Evolutionary conservation across 2,329 filamentous ascomycete genomes (phyloP).

Genomic region (Coleophoma crateriformis): DNA sequence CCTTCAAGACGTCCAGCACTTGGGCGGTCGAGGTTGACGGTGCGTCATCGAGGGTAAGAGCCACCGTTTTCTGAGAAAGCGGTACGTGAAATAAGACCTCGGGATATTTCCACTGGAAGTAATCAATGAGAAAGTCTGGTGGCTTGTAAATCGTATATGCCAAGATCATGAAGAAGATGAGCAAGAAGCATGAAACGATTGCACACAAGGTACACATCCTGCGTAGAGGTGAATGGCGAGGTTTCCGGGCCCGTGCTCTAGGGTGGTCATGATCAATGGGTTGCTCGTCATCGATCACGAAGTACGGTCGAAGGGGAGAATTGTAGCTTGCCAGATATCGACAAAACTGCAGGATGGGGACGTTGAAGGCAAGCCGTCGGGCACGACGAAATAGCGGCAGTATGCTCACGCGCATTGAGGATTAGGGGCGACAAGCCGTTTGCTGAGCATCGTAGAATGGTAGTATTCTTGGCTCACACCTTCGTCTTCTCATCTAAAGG

Average conservation of each 20-base stretch:
- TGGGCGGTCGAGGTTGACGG: slow-evolving; percentile 67
- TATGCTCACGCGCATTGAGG: not conserved
- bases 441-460: not conserved
- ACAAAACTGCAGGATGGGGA: not conserved
- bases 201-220: not conserved
- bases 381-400: not conserved
- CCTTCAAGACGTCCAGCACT: slow-evolving; percentile 63
- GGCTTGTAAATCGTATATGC: slow-evolving; percentile 79
- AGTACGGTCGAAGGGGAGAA: not conserved
- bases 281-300: slow-evolving; percentile 1
- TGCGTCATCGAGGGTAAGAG: slow-evolving; percentile 82
- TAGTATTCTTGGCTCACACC: not conserved
- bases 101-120: slow-evolving; percentile 67
- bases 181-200: slow-evolving; percentile 8
- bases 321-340: not conserved
- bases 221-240: not conserved
- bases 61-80: slow-evolving; percentile 61
- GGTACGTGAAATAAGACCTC: slow-evolving; percentile 71
- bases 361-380: slow-evolving; percentile 1
- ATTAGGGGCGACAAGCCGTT: not conserved
- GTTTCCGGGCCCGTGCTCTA: not conserved
- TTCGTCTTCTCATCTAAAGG: not conserved
- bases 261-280: not conserved
- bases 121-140: slow-evolving; percentile 62
- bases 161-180: slow-evolving; percentile 26